Percentiles rank a stretch among this genome's conserved stretches.
Conservation (phyloP, 768 basidiomycete genomes). For the Suillus alpinus region DNA sequence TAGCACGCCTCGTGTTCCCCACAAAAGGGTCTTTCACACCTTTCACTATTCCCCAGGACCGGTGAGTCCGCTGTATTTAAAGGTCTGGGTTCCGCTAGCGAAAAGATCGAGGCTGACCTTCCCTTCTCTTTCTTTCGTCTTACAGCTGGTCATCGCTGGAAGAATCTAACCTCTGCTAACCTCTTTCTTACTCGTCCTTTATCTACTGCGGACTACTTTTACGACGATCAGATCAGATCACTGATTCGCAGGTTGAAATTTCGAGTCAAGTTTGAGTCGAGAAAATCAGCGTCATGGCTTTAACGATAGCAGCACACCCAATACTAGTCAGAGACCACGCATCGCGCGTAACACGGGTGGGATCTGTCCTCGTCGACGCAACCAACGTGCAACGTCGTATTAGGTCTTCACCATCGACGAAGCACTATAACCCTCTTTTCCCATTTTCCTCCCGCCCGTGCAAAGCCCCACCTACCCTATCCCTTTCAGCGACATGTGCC, state of each 20-base stretch:
- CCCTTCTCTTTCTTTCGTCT: constrained; percentile 5
- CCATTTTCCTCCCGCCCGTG: constrained; percentile 19
- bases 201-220: not conserved
- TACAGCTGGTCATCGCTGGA: constrained; percentile 1
- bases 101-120: not conserved
- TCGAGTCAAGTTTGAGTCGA: constrained; percentile 3
- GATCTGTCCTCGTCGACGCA: not conserved
- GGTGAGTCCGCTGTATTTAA: constrained; percentile 4
- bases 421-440: constrained; percentile 13
- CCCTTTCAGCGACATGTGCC: constrained; percentile 31
- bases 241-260: not conserved
- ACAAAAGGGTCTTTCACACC: constrained; percentile 2
- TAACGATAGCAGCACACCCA: not conserved
- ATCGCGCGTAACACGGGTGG: constrained; percentile 6
- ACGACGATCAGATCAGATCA: not conserved
- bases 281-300: constrained; percentile 1
- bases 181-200: not conserved
- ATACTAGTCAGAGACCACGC: constrained; percentile 4
- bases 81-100: not conserved
- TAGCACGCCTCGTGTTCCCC: constrained; percentile 3
- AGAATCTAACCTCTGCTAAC: not conserved
- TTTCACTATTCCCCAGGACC: constrained; percentile 2
- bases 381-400: constrained; percentile 8
- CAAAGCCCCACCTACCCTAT: constrained; percentile 39
- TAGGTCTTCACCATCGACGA: constrained; percentile 2